Conservation (phyloP, 2,329 filamentous ascomycete species). For the Sclerotinia trifoliorum region DNA sequence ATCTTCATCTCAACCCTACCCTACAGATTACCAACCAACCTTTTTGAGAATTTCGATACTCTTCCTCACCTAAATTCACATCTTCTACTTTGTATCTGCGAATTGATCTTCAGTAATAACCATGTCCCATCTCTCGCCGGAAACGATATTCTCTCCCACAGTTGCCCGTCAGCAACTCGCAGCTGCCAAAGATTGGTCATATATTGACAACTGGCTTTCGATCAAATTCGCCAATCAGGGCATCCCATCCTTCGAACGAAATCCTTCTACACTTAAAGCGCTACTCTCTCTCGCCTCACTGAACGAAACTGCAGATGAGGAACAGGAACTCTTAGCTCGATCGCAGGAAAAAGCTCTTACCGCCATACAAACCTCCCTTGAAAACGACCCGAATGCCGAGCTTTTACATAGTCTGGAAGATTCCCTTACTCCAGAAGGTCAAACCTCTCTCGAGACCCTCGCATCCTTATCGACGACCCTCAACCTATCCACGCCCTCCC, state of each 20-base stretch:
- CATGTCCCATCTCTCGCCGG: conserved; percentile 42
- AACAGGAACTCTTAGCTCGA: conserved; percentile 55
- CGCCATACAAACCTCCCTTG: conserved; percentile 48
- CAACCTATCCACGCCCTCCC: conserved; percentile 44
- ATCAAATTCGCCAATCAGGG: conserved; percentile 63
- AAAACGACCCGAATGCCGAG: conserved; percentile 40
- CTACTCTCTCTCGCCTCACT: conserved; percentile 70
- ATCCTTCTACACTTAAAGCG: conserved; percentile 74
- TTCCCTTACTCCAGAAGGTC: conserved; percentile 55
- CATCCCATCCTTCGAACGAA: conserved; percentile 78
- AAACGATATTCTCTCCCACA: conserved; percentile 66
- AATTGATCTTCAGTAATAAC: background rate
- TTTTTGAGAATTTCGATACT: background rate
- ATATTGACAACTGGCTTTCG: conserved; percentile 79
- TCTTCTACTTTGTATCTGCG: background rate
- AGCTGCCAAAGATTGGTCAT: conserved; percentile 87
- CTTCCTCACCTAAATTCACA: background rate
- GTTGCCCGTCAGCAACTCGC: conserved; percentile 73
- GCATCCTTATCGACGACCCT: conserved; percentile 51
- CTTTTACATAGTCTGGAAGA: conserved; percentile 55
- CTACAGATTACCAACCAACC: background rate
- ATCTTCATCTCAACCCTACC: background rate
- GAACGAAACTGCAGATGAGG: conserved; percentile 78
- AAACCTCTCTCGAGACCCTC: conserved; percentile 56
- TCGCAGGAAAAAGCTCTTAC: conserved; percentile 60